Evolutionary conservation across 495 filamentous ascomycete species (phyloP).

Genomic region (Hypoxylon subgilvum): DNA sequence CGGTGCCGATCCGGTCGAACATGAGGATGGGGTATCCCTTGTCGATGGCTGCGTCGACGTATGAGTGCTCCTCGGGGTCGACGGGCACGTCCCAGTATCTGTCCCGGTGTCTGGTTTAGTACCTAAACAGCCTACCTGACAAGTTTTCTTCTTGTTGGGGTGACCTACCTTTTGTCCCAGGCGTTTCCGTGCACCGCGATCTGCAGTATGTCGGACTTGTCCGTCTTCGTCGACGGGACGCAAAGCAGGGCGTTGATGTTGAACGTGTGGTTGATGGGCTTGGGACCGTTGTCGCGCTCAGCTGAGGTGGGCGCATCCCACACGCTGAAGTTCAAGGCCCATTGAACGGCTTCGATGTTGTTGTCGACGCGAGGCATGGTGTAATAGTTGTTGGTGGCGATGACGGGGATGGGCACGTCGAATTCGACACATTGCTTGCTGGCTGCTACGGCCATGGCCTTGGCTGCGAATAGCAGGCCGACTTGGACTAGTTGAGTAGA

Average conservation of each 20-base stretch:
- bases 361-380: conserved; percentile 27
- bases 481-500: conserved; percentile 2
- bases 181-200: conserved; percentile 64
- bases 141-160: neutral
- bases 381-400: conserved; percentile 33
- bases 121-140: neutral
- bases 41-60: conserved; percentile 58
- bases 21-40: conserved; percentile 58
- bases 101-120: neutral
- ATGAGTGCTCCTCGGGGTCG: conserved; percentile 61
- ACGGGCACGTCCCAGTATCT: conserved; percentile 66
- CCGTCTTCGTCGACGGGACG: conserved; percentile 39
- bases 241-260: conserved; percentile 52
- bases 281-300: conserved; percentile 26
- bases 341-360: conserved; percentile 44
- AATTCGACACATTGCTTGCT: conserved; percentile 35
- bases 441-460: conserved; percentile 2
- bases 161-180: conserved; percentile 55
- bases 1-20: conserved; percentile 66
- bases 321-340: conserved; percentile 25
- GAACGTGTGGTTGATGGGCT: conserved; percentile 46
- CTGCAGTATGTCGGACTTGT: conserved; percentile 50
- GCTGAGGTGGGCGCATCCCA: conserved; percentile 10
- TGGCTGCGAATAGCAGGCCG: conserved; percentile 2
- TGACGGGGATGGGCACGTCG: conserved; percentile 39